A percentile compares a stretch with the other conserved stretches of the same genome.
Conservation (phyloP, 352 stramenopile genomes). For the Globisporangium solare region DNA sequence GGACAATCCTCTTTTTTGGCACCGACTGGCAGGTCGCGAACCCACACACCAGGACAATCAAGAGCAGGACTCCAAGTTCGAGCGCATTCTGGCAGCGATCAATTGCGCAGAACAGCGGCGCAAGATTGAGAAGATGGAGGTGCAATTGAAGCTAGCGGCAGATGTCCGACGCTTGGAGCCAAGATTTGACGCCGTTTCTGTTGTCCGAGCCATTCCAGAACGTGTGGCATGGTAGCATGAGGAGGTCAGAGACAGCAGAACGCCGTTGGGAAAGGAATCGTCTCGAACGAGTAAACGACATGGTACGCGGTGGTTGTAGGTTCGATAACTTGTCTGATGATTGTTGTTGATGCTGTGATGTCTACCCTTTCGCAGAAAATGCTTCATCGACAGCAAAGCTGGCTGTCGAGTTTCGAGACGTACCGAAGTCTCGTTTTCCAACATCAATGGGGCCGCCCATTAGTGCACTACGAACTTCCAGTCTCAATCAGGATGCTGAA, state of each 20-base stretch:
- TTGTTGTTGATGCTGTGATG: no score
- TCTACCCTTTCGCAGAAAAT: background rate
- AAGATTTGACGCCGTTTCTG: constrained; percentile 18
- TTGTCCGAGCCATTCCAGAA: constrained; percentile 1
- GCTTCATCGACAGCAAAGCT: no score
- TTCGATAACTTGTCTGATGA: no score
- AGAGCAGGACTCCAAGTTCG: background rate
- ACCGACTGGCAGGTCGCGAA: no score
- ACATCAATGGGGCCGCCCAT: background rate
- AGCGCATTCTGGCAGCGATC: constrained; percentile 13
- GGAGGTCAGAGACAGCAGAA: no score
- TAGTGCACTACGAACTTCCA: background rate
- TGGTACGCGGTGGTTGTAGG: no score
- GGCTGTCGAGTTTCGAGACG: no score
- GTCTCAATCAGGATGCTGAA: background rate
- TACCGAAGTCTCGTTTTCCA: background rate
- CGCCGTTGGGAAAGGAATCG: no score
- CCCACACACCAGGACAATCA: background rate
- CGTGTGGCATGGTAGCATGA: background rate
- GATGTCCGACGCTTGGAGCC: constrained; percentile 23
- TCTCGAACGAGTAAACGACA: no score
- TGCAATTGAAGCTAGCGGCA: constrained; percentile 26
- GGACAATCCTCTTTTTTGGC: no score
- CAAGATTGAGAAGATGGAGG: constrained; percentile 30
- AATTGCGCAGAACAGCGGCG: constrained; percentile 26